Conservation (phyloP, 2,329 filamentous ascomycete genomes). For the Penicillium sclerotigenum region DNA sequence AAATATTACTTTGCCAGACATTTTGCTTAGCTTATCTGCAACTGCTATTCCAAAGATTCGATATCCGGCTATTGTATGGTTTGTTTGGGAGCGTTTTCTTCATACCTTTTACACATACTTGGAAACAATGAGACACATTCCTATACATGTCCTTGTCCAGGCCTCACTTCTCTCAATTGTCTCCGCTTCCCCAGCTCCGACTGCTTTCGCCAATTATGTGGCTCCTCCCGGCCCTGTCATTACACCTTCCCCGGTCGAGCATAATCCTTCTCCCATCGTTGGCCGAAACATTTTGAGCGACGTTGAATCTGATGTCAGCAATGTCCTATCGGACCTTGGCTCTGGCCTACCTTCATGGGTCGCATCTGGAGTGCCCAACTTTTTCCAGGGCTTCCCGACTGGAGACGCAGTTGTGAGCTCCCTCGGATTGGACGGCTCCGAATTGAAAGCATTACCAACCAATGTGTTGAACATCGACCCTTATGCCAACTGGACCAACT, state of each 20-base stretch:
- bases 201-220: slow-evolving; percentile 8
- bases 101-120: too few relatives aligned
- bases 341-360: slow-evolving; percentile 21
- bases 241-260: slow-evolving; percentile 14
- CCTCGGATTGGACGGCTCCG: slow-evolving; percentile 14
- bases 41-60: not conserved
- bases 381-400: slow-evolving; percentile 23
- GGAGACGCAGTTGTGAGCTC: slow-evolving; percentile 22
- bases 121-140: slow-evolving; percentile 1
- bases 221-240: slow-evolving; percentile 10
- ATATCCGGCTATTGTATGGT: not conserved
- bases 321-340: slow-evolving; percentile 10
- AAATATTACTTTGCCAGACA: not conserved
- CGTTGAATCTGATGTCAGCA: not conserved
- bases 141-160: slow-evolving; percentile 2
- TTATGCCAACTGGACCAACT: slow-evolving; percentile 75
- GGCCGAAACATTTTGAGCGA: slow-evolving; percentile 11
- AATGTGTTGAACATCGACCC: slow-evolving; percentile 24
- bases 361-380: slow-evolving; percentile 22
- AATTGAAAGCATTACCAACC: slow-evolving; percentile 19
- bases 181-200: slow-evolving; percentile 12
- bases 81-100: not conserved
- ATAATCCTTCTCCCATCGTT: slow-evolving; percentile 11
- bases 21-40: too few relatives aligned
- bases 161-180: slow-evolving; percentile 12